These are phyloP conservation scores for Hansenula sp. DNA, from an alignment of 1,139 yeast species.

Conservation along the genomic window DNA sequence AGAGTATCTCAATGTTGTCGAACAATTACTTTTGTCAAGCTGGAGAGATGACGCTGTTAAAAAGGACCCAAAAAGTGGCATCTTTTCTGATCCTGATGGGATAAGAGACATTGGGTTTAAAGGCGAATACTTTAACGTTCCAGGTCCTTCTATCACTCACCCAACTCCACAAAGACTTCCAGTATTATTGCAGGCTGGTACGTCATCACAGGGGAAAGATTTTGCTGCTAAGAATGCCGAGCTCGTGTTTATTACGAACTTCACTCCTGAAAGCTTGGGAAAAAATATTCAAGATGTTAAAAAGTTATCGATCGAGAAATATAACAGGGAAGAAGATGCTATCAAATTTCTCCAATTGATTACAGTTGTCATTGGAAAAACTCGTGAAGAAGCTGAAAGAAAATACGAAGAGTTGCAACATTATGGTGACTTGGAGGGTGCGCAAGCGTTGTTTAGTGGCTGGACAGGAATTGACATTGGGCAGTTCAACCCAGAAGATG, in stretches of 20 bases:
- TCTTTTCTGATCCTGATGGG: slow-evolving; percentile 32
- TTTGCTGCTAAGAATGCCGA: slow-evolving; percentile 42
- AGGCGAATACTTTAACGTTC: slow-evolving; percentile 34
- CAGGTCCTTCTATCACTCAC: slow-evolving; percentile 34
- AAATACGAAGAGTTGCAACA: slow-evolving; percentile 21
- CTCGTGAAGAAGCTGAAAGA: slow-evolving; percentile 26
- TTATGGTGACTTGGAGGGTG: slow-evolving; percentile 27
- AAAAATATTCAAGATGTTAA: slow-evolving; percentile 20
- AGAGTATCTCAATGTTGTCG: slow-evolving; percentile 35
- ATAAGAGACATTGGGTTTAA: slow-evolving; percentile 32
- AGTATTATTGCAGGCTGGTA: slow-evolving; percentile 40
- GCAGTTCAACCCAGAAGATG: slow-evolving; percentile 26
- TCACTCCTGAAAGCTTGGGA: slow-evolving; percentile 20
- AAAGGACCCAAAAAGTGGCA: slow-evolving; percentile 25
- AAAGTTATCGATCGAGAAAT: slow-evolving; percentile 19
- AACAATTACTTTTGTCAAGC: slow-evolving; percentile 33
- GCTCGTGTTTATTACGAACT: slow-evolving; percentile 30
- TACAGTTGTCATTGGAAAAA: slow-evolving; percentile 24
- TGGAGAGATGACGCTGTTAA: slow-evolving; percentile 40
- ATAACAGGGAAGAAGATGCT: slow-evolving; percentile 23
- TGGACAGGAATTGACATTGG: slow-evolving; percentile 29
- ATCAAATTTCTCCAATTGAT: slow-evolving; percentile 24
- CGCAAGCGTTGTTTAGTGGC: slow-evolving; percentile 28
- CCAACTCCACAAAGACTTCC: slow-evolving; percentile 42
- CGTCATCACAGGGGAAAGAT: slow-evolving; percentile 36